Base-by-base conservation (phyloP, 768 basidiomycete species). In the Trametes gibbosa region DNA sequence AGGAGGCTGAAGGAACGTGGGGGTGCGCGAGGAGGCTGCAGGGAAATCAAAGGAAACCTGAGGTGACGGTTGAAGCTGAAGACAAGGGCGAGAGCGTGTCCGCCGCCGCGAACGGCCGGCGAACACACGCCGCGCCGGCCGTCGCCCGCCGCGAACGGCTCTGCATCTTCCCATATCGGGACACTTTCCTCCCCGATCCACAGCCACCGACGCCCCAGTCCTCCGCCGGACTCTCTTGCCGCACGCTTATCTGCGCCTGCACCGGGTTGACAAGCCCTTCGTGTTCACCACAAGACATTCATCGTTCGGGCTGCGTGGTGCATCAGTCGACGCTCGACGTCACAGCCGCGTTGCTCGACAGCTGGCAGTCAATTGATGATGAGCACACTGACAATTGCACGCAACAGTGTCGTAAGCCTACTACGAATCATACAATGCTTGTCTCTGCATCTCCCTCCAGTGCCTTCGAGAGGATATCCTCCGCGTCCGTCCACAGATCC, bases 401-500 rank as follows among this genome's bases (percentile, higher is more conserved):
- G 37, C 37, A 17, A 14, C 16, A 13, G 6, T 45, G 21, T 23
- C 43, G 43, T 24, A 21, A 45, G 23, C 21, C 43, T n/a, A n/a
- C 21, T 45, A 48, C 46, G n/a, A 32, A 16, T 32, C 16, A 32
- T 17, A 37, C 43, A 46, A 42, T 16, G 21, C 48, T 39, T 43
- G 8, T 53, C 25, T 32, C 12, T n/a, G 40, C 21, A 21, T 50
- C 50, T 21, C 14, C 40, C 34, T 57, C 55, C 24, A n/a, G n/a
- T n/a, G 52, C 35, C 48, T 55, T 46, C 4, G 66, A 56, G 57
- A 89, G 66, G 63, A 77, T 74, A n/a, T 72, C 75, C 66, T 86
- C 84, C 21, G 86, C 89, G 66, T 92, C 90, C 71, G 74, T 74
- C 91, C 90, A 94, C 41, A 94, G 72, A 69, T 94, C 92, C 51